Evolutionary conservation across 2,329 filamentous ascomycete genomes (phyloP), one percentile per base, ranked within the genome.

Genomic region (Macrophomina phaseolina): DNA sequence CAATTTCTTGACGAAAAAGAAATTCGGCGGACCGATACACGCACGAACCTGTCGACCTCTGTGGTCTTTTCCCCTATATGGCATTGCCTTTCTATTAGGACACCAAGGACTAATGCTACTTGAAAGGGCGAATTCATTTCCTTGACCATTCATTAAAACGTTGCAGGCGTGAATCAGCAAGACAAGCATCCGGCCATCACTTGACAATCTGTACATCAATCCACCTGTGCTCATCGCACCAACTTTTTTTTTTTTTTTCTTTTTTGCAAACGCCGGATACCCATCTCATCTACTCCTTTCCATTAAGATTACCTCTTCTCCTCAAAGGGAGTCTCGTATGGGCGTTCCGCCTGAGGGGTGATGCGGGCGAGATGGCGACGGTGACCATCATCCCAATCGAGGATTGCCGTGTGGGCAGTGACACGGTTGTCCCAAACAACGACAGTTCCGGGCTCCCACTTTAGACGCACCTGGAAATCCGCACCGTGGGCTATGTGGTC

Each of bases 401-500:
- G 82, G 46, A 94, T 81, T 1, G 92, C 92, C 6, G 90, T 90
- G 77, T 97, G 92, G 71, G 88, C 86, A 9, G 91, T 93, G 0
- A 94, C 87, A 38, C 92, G 84, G 81, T 94, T 95, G 77, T 95
- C 92, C 92, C 92, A 96, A 0, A 94, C 88, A 1, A 95, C 91
- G 1, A 96, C 92, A 0, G 91, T 94, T n/a, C 87, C 86, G 51
- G 87, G 84, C 71, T 88, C 88, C 92, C 92, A 96, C 77, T 90
- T 91, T 60, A 97, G 85, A 30, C 91, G 86, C 5, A 84, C 84
- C 71, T 94, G 91, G 76, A 93, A 87, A 74, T 93, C 91, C 60
- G 89, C 87, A 23, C 89, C 89, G 48, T 86, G 84, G 0, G 89
- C 89, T 63, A 93, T 87, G 73, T 93, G 91, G 73, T 92, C 87